Base-by-base conservation (phyloP, 108 stramenopile species). In the Seminavis robusta region DNA sequence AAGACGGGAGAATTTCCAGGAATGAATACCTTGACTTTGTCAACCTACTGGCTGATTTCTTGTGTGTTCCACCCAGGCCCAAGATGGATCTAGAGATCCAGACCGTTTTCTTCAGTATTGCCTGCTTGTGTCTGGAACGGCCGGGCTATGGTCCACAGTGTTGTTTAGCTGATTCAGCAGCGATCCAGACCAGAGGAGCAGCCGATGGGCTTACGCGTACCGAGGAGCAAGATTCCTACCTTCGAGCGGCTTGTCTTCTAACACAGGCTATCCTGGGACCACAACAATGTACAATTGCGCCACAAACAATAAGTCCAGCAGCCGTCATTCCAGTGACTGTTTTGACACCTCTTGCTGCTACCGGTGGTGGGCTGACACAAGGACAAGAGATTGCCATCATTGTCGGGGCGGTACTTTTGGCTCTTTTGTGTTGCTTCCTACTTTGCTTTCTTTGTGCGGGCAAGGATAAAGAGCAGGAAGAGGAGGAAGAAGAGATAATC, bases 401-500 rank as follows among this genome's bases (percentile, higher is more conserved):
- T 26, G 48, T 21, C 24, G 19, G 26, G 15, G 21, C 21, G 7
- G 29, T 49, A n/a, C 44, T 31, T n/a, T n/a, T n/a, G n/a, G n/a
- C 41, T n/a, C 24, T 59, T 33, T 32, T 59, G 26, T 29, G 29
- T 10, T 17, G 45, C 11, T 32, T 59, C 7, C 41, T 41, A 3
- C 33, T 27, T 28, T 59, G 57, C 57, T 28, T 16, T 46, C 9
- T 43, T 29, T 49, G 48, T 26, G 27, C 46, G n/a, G n/a, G n/a
- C n/a, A n/a, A n/a, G n/a, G n/a, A n/a, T n/a, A n/a, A n/a, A n/a
- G 54, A 39, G 19, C 7, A 27, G 20, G 33, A 40, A 6, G 54
- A 56, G 29, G 54, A 56, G 29, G 47, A 48, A 48, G 44, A 46
- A 46, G 38, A n/a, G n/a, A n/a, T 21, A 48, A 48, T 28, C 9